Conservation (phyloP, 306 rosid species). For the Trichosanthes truncata region DNA sequence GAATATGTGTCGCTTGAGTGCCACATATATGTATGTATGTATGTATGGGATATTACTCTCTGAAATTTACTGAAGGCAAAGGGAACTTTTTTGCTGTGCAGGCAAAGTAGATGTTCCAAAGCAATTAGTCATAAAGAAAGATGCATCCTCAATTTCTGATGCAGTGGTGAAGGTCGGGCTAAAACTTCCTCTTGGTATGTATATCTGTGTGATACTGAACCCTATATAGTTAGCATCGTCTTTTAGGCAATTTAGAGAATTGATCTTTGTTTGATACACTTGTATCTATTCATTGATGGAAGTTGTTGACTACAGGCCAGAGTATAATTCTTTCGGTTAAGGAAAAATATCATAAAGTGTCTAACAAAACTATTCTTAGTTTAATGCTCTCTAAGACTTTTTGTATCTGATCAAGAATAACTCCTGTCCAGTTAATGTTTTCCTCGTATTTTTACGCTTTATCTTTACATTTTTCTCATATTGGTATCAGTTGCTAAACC, state of each 20-base stretch:
- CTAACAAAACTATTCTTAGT: neutral
- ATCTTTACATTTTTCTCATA: neutral
- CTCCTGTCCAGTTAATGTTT: no score
- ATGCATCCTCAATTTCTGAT: constrained; percentile 69
- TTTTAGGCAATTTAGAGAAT: neutral
- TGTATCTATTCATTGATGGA: neutral
- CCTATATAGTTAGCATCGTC: neutral
- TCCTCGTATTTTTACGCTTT: neutral
- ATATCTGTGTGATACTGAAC: neutral
- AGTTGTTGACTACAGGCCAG: neutral
- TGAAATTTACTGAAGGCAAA: constrained; percentile 5
- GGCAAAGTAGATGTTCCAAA: constrained; percentile 72
- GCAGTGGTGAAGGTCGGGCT: constrained; percentile 57
- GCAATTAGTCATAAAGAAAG: constrained; percentile 81
- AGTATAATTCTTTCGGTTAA: neutral
- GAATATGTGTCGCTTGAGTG: neutral
- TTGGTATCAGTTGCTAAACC: constrained; percentile 76
- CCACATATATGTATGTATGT: neutral
- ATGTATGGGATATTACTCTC: neutral
- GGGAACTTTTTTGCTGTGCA: constrained; percentile 19
- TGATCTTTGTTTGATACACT: neutral
- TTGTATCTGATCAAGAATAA: neutral
- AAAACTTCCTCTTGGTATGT: constrained; percentile 73
- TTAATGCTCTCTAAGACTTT: neutral
- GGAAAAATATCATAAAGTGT: neutral